phyloP scores from a whole-genome alignment of 257 asterid genomes.

The Prunella vulgaris region DNA sequence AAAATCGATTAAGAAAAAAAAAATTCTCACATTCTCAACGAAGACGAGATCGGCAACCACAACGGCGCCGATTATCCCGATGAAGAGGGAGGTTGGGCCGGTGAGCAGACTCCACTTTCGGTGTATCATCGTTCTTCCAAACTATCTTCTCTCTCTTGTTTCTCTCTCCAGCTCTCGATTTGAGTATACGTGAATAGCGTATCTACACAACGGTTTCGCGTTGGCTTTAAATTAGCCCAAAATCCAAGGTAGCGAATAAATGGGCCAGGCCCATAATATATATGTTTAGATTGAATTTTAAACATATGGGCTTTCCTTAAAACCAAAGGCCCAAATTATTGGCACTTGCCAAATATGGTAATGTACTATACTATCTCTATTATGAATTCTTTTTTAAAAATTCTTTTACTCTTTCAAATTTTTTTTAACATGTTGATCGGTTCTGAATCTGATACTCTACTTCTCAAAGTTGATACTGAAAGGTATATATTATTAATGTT shows the following conservation, averaged over 20 bases:
- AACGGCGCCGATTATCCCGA: constrained; percentile 53
- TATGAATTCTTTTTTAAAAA: no score
- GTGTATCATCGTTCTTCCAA: constrained; percentile 50
- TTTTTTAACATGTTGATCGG: no score
- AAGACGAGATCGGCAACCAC: constrained; percentile 63
- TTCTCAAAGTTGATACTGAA: no score
- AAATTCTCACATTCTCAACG: constrained; percentile 44
- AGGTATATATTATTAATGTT: no score
- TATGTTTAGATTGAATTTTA: neutral
- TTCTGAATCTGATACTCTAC: no score
- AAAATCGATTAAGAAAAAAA: neutral
- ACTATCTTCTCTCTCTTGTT: constrained; percentile 15
- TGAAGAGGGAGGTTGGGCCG: constrained; percentile 55
- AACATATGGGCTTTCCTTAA: neutral
- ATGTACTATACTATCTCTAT: no score
- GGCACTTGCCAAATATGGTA: no score
- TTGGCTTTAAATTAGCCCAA: constrained; percentile 6
- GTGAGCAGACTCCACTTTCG: constrained; percentile 81
- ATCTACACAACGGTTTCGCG: neutral
- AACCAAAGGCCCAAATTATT: neutral
- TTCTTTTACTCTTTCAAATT: no score
- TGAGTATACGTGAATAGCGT: neutral
- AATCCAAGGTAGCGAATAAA: neutral
- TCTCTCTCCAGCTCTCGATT: constrained; percentile 5
- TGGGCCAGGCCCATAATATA: neutral